Percentiles rank a stretch among this genome's conserved stretches.
These are phyloP conservation scores for Hanseniaspora occidentalis DNA, from an alignment of 805 yeast species.

Conservation along the genomic window DNA sequence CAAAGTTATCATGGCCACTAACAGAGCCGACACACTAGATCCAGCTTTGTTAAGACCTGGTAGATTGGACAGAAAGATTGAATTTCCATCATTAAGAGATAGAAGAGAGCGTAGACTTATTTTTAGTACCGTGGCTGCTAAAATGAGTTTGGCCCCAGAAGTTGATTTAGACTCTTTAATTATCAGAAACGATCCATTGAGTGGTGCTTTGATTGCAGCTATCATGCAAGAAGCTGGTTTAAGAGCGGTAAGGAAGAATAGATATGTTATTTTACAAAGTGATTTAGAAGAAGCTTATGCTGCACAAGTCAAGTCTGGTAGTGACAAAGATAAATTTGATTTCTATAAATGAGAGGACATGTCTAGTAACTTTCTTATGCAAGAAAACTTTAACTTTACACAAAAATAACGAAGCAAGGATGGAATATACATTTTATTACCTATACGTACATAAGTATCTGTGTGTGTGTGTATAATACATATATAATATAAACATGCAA, in stretches of 20 bases:
- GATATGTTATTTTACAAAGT: constrained; percentile 90
- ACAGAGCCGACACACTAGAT: constrained; percentile 97
- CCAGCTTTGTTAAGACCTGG: constrained; percentile 98
- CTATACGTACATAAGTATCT: not conserved
- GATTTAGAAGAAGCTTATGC: constrained; percentile 98
- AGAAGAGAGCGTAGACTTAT: constrained; percentile 96
- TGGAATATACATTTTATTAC: not conserved
- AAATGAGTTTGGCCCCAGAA: constrained; percentile 97
- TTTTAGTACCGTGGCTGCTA: constrained; percentile 90
- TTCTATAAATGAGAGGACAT: constrained; percentile 63
- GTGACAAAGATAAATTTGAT: constrained; percentile 94
- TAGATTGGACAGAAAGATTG: constrained; percentile 94
- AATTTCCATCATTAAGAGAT: constrained; percentile 91
- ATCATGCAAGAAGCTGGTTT: constrained; percentile 99
- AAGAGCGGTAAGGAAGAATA: constrained; percentile 94
- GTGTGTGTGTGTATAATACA: not conserved
- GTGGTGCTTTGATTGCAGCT: constrained; percentile 97
- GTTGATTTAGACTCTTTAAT: constrained; percentile 91
- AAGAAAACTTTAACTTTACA: too few species aligned
- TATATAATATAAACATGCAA: too few species aligned
- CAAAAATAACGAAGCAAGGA: too few species aligned
- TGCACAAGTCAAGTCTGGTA: constrained; percentile 89
- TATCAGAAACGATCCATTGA: constrained; percentile 89
- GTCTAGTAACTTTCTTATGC: too few species aligned
- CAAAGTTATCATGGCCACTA: constrained; percentile 98